These are phyloP conservation scores for Pestalotiopsis sp. DNA, from an alignment of 2,329 filamentous ascomycete species.

Conservation along the genomic window DNA sequence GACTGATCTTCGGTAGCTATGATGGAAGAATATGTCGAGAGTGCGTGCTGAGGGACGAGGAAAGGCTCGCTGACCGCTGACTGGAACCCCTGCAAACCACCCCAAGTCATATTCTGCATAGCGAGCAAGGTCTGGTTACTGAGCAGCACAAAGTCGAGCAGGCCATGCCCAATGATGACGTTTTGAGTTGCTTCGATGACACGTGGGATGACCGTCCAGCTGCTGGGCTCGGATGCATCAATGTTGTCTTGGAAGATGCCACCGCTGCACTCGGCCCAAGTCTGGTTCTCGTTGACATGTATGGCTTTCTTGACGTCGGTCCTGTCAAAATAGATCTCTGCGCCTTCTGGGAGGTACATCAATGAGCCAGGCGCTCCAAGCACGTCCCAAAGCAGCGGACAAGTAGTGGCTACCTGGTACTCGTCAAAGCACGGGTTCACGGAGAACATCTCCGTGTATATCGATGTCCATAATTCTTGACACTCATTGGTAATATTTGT, in stretches of 20 bases:
- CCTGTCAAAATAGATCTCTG: conserved; percentile 69
- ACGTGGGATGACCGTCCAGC: conserved; percentile 59
- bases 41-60: conserved; percentile 65
- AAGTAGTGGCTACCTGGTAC: conserved; percentile 68
- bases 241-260: conserved; percentile 32
- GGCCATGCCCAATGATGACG: conserved; percentile 72
- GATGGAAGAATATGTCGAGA: neutral
- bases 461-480: conserved; percentile 45
- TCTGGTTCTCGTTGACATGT: conserved; percentile 51
- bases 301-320: conserved; percentile 68
- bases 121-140: conserved; percentile 68
- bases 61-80: conserved; percentile 59
- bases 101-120: conserved; percentile 83
- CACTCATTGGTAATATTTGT: conserved; percentile 20
- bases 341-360: conserved; percentile 63
- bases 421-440: conserved; percentile 71
- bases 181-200: conserved; percentile 73
- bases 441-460: conserved; percentile 46
- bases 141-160: conserved; percentile 67
- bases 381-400: conserved; percentile 65
- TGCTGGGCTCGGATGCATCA: conserved; percentile 56
- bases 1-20: conserved; percentile 33
- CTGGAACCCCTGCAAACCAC: conserved; percentile 70
- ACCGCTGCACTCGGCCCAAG: conserved; percentile 30
- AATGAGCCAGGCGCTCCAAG: conserved; percentile 58